Base-by-base conservation (phyloP, 228 moss, liverwort and hornwort species). In the Sphagnum magellanicum region DNA sequence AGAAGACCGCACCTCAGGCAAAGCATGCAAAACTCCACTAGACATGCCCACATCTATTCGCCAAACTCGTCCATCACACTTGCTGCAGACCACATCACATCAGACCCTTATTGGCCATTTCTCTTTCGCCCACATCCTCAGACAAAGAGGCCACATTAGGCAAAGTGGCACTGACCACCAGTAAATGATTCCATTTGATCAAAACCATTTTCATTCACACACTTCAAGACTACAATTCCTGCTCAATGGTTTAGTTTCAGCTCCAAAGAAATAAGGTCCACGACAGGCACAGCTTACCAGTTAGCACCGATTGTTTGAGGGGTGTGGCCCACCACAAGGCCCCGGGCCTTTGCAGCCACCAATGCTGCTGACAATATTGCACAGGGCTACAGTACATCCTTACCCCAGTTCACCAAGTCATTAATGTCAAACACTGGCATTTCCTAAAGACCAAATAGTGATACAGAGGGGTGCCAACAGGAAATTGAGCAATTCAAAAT, bases 31-130 rank as follows among this genome's bases (percentile, higher is more conserved):
- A 53, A 96, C 91, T 50, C 96, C 96, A 69, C 89, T 88, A 13
- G 96, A 96, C 96, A 96, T 96, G 67, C 96, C 96, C 16, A 96
- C 93, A 71, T 96, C 96, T 70, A 96, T 96, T 70, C 93, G 89
- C 96, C 96, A 96, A 48, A 93, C 83, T 69, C 80, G 86, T 59
- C 93, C 96, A 69, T 89, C 82, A 52, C 93, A 96, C 73, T 96
- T 89, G 77, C 92, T 93, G 87, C 81, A 87, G 3, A 6, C 48
- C 16, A 52, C 65, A 50, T 65, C 50, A 5, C 52, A 53, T 6
- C 16, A 32, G 48, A 60, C 63, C 60, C 32, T 32, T 3, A 2
- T 32, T 32, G 32, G 3, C 32, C 32, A 32, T 32, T 32, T 32
- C 32, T 32, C 32, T 32, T 32, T 32, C 32, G 32, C 32, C 32